Base-by-base conservation (phyloP, 345 rosid species). In the Barbarea vulgaris region DNA sequence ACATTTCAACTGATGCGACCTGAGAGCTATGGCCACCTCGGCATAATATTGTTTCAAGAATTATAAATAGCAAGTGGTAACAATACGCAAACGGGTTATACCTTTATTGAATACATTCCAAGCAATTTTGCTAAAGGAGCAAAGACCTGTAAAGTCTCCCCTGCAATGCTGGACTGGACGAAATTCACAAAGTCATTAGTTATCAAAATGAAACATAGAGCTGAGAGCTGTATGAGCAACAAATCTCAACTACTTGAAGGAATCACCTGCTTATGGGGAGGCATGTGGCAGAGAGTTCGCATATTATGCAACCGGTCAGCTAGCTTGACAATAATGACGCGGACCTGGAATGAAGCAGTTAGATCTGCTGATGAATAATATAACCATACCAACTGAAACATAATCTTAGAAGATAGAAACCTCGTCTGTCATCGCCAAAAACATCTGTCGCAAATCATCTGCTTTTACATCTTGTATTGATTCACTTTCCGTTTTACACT, bases 21-120 rank as follows among this genome's bases (percentile, higher is more conserved):
- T 18, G n/a, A 28, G 37, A 48, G n/a, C 47, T 22, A 69, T 31
- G 24, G 34, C 37, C 60, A 68, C 56, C 36, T 41, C 4, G 70
- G 54, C 76, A 47, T 14, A 48, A 44, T 27, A 25, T 6, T 53
- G 27, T 54, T 46, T 10, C 13, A 41, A 30, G 64, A 53, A 24
- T 18, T 7, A 46, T 17, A 17, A 17, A 41, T 63, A 54, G 70
- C 53, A 63, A 55, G 44, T 6, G 1, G 56, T 37, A 56, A 47
- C 18, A 21, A 19, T 39, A n/a, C 0, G 39, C 24, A 41, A 19
- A 39, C n/a, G 56, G 72, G 36, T 52, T 66, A 55, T 69, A 95
- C 99, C 99, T 95, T 95, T 72, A 95, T 95, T 68, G 91, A 88
- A 85, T 95, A 90, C 97, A 95, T 95, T 75, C 99, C 99, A 61